Conservation (phyloP, 768 basidiomycete species). For the Kwoniella botswanensis region DNA sequence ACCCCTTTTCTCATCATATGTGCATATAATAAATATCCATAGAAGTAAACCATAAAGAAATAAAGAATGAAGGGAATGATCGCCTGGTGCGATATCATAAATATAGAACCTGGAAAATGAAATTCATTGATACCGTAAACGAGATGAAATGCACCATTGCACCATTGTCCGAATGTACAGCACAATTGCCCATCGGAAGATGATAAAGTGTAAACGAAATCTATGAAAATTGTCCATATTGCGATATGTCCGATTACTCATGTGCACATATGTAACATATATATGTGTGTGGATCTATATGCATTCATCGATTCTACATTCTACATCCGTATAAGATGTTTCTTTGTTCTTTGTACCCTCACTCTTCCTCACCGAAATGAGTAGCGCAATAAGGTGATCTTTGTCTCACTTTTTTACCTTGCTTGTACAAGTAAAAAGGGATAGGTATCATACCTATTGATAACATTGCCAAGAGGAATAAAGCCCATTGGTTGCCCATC, state of each 20-base stretch:
- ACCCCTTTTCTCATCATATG: neutral
- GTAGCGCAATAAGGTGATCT: constrained; percentile 46
- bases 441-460: constrained; percentile 44
- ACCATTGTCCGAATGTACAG: too few relatives aligned
- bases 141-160: neutral
- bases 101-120: neutral
- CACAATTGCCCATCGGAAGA: too few relatives aligned
- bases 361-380: constrained; percentile 32
- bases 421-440: constrained; percentile 43
- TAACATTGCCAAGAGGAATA: constrained; percentile 41
- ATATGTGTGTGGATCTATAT: neutral
- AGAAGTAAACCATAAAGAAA: too few relatives aligned
- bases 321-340: too few relatives aligned
- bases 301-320: neutral
- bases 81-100: constrained; percentile 8
- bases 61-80: neutral
- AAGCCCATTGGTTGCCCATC: constrained; percentile 49
- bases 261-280: too few relatives aligned
- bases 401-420: constrained; percentile 32
- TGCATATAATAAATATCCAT: neutral
- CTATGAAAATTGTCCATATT: too few relatives aligned
- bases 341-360: neutral
- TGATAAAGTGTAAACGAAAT: too few relatives aligned
- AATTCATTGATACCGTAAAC: neutral
- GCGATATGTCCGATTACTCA: too few relatives aligned